Evolutionary conservation across 2,329 filamentous ascomycete genomes (phyloP).

Genomic region (Colletotrichum spinosum): DNA sequence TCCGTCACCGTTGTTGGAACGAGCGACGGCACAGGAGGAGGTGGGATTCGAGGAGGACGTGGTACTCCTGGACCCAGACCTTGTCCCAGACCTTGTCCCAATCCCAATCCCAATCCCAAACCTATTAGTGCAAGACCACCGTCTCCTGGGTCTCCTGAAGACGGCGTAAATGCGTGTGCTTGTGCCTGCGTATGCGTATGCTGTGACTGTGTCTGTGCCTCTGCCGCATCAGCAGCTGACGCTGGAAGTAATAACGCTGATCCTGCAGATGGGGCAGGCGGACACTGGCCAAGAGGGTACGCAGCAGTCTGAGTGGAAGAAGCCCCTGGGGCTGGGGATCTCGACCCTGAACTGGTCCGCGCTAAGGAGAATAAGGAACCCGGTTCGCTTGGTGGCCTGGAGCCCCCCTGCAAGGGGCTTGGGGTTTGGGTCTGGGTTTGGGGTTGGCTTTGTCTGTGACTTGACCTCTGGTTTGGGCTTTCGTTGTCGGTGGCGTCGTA

Average conservation of each 20-base stretch:
- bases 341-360: constrained; percentile 31
- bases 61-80: constrained; percentile 3
- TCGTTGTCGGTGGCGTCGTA: background rate
- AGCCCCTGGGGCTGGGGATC: constrained; percentile 33
- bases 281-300: constrained; percentile 17
- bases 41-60: constrained; percentile 9
- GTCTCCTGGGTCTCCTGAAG: constrained; percentile 3
- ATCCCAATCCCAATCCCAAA: no score
- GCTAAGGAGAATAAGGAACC: constrained; percentile 35
- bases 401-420: constrained; percentile 34
- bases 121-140: background rate
- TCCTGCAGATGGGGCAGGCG: constrained; percentile 33
- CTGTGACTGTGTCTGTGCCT: constrained; percentile 1
- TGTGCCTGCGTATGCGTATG: constrained; percentile 8
- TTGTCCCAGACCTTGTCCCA: no score
- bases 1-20: no score
- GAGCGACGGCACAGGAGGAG: background rate
- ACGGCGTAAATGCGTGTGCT: background rate
- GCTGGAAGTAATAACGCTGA: constrained; percentile 35
- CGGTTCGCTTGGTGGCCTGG: constrained; percentile 34
- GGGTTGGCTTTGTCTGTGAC: no score
- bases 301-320: constrained; percentile 28
- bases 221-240: constrained; percentile 34
- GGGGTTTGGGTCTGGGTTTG: background rate
- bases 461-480: no score